Evolutionary conservation across 75 land plant species (phyloP), one percentile per base, ranked within the genome.

Genomic region (Sequoia sempervirens): DNA sequence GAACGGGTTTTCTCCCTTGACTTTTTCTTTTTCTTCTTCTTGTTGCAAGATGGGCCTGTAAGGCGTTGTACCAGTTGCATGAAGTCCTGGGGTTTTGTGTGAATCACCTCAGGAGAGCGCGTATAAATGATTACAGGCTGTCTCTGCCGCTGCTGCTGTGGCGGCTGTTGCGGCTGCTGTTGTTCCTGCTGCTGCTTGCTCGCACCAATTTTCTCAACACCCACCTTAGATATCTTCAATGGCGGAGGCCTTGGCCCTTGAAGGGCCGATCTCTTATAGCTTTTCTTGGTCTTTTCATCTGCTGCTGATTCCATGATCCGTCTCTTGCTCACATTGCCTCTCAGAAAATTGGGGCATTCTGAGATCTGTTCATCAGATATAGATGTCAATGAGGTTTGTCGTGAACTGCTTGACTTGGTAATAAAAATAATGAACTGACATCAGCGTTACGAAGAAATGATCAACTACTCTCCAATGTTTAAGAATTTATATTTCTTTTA

Each of bases 121-220:
- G 90, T 90, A 85, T 90, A 89, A 70, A 90, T 90, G 83, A 90
- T 90, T 1, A 90, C 79, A 17, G 91, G 91, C 26, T 66, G 84
- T 38, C 90, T 43, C 3, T 56, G 69, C 15, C 79, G 70, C 61
- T 45, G 43, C 18, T 17, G 84, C 79, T 26, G 84, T 34, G 36
- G 36, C 34, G 38, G 75, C 10, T 41, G 28, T 68, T 7, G 78
- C 32, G 79, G 84, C 20, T 68, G 91, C 14, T 75, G 81, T 36
- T 84, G 18, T 10, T 54, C 68, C n/a, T 79, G 61, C 41, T 43
- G 81, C 43, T 40, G 84, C 20, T 69, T 18, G 79, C 32, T 23
- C 32, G 2, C 34, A 26, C 56, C 43, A 41, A 84, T 86, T 36
- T 74, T 66, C 14, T 84, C 75, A 36, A 68, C 45, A 18, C 61